Evolutionary conservation across 371 early-diverging fungal genomes (phyloP).

Genomic region (Entomophthora muscae): DNA sequence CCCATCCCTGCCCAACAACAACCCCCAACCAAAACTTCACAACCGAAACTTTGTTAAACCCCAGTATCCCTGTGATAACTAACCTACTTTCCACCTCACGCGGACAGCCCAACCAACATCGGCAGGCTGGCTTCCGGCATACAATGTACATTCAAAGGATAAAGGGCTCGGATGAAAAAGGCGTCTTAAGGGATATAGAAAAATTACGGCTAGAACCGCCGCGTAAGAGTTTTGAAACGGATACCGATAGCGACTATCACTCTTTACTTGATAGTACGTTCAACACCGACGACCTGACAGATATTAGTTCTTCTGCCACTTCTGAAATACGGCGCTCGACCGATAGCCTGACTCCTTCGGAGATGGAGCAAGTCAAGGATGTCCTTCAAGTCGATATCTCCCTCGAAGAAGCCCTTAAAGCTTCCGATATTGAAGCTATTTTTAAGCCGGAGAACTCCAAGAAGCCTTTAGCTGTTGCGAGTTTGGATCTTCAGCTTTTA

Average conservation of each 20-base stretch:
- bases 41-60: not conserved
- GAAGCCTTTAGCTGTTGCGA: not conserved
- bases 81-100: not conserved
- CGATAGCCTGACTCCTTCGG: slow-evolving; percentile 5
- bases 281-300: not conserved
- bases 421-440: not conserved
- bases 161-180: not conserved
- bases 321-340: slow-evolving; percentile 5
- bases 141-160: not conserved
- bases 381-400: not conserved
- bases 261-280: not conserved
- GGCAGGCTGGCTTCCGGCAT: not conserved
- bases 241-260: not conserved
- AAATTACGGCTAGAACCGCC: slow-evolving; percentile 1
- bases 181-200: slow-evolving; percentile 1
- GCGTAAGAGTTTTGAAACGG: slow-evolving; percentile 1
- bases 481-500: not conserved
- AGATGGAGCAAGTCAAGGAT: not conserved
- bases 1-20: not conserved
- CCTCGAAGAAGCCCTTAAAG: not conserved
- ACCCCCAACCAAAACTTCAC: not conserved
- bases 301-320: not conserved
- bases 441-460: not conserved
- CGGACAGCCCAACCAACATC: not conserved
- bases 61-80: not conserved